Base-by-base conservation (phyloP, 306 rosid species). In the Vicia sativa region DNA sequence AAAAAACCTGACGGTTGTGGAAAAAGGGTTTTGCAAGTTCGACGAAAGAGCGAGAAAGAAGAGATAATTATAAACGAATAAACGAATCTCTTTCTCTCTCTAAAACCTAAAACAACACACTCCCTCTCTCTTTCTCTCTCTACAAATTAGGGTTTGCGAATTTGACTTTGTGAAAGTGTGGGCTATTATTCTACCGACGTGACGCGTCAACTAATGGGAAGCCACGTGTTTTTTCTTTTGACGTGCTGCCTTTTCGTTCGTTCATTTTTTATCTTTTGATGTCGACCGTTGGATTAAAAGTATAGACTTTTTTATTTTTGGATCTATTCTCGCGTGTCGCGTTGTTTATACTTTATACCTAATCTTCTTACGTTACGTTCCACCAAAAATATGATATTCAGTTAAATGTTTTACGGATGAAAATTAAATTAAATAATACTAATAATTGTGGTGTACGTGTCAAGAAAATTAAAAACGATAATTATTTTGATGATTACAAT, bases 81-180 rank as follows among this genome's bases (percentile, higher is more conserved):
- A 63, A 5, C 68, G 77, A 57, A 71, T 77, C 73, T 63, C 19
- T 71, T 18, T 70, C 41, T 65, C 45, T 7, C 25, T 15, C 29
- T 6, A 3, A 49, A 11, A 64, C n/a, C n/a, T n/a, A n/a, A n/a
- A n/a, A n/a, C n/a, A n/a, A n/a, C n/a, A n/a, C 53, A 63, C 7
- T 13, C 58, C 3, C 57, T 1, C 37, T 1, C 57, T 16, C 14
- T 23, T 45, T 67, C 5, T 65, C 50, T 56, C 29, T 69, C 57
- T 74, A 18, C 58, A 68, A 73, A 7, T 18, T 70, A 78, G 82
- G 86, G 86, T 78, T 81, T 70, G 79, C 65, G 42, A 45, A 70
- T 64, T 81, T 81, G 80, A 74, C 80, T 74, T 73, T 37, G 41
- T 23, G 49, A 15, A 1, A 13, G 4, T 7, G 53, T 46, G 26